phyloP scores from a whole-genome alignment of 306 rosid genomes.

The Elaeagnus macrophylla region DNA sequence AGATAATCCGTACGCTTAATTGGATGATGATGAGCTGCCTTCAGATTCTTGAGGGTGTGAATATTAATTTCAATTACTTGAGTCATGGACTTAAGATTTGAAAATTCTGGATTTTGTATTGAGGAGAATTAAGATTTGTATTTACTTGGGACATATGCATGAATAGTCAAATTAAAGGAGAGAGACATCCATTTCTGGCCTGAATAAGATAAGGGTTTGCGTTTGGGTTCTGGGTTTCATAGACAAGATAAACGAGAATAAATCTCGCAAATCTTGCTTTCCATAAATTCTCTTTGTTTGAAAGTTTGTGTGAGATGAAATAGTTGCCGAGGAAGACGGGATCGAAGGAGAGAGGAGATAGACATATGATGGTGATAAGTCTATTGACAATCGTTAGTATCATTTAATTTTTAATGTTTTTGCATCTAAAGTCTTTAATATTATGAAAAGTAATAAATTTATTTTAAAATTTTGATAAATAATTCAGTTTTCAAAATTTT shows the following conservation, averaged over 20 bases:
- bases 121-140: conserved; percentile 13
- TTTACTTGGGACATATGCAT: conserved; percentile 28
- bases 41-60: neutral
- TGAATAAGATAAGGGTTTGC: conserved; percentile 9
- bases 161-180: conserved; percentile 1
- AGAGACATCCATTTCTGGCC: conserved; percentile 46
- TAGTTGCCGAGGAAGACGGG: conserved; percentile 28
- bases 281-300: conserved; percentile 83
- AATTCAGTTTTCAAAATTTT: too few relatives aligned
- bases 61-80: conserved; percentile 19
- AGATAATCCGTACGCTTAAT: conserved; percentile 3
- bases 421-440: too few relatives aligned
- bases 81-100: conserved; percentile 39
- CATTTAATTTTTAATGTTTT: too few relatives aligned
- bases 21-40: neutral
- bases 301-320: conserved; percentile 70
- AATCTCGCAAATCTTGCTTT: conserved; percentile 73
- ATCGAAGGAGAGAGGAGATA: too few relatives aligned
- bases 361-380: too few relatives aligned
- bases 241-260: conserved; percentile 22
- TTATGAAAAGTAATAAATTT: too few relatives aligned
- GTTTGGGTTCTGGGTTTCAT: conserved; percentile 21
- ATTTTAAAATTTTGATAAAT: too few relatives aligned
- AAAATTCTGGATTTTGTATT: conserved; percentile 16
- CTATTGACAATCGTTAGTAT: too few relatives aligned